Conservation (phyloP, 495 filamentous ascomycete species). For the Bryoglossum gracile region DNA sequence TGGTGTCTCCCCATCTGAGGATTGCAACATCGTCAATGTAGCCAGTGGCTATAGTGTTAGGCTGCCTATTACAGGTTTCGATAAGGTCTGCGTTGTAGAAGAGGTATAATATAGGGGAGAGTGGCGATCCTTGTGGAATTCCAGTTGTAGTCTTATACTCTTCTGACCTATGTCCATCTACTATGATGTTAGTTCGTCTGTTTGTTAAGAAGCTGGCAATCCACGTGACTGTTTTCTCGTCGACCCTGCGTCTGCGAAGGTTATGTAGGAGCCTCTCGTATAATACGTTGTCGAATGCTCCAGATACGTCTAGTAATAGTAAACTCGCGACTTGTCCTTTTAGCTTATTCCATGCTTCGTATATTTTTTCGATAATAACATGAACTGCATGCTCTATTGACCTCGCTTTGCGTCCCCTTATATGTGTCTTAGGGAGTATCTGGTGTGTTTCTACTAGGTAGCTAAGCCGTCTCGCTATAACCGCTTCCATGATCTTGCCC, state of each 20-base stretch:
- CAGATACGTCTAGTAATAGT: conserved; percentile 15
- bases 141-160: neutral
- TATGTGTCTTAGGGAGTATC: conserved; percentile 24
- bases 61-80: conserved; percentile 1
- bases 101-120: conserved; percentile 27
- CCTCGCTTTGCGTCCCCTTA: conserved; percentile 19
- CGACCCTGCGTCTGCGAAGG: conserved; percentile 1
- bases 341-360: conserved; percentile 20
- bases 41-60: neutral
- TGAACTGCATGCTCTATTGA: conserved; percentile 25
- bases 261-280: conserved; percentile 2
- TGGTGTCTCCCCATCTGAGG: neutral
- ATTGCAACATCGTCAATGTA: conserved; percentile 5
- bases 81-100: conserved; percentile 30
- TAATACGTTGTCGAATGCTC: conserved; percentile 30
- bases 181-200: neutral
- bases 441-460: conserved; percentile 19
- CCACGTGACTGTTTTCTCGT: conserved; percentile 1
- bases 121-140: conserved; percentile 25
- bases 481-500: conserved; percentile 27
- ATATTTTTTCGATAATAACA: conserved; percentile 16
- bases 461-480: conserved; percentile 24
- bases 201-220: conserved; percentile 5
- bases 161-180: neutral
- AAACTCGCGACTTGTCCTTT: neutral